Evolutionary conservation across 2,329 filamentous ascomycete species (phyloP).

Genomic region (Bipolaris zeicola): DNA sequence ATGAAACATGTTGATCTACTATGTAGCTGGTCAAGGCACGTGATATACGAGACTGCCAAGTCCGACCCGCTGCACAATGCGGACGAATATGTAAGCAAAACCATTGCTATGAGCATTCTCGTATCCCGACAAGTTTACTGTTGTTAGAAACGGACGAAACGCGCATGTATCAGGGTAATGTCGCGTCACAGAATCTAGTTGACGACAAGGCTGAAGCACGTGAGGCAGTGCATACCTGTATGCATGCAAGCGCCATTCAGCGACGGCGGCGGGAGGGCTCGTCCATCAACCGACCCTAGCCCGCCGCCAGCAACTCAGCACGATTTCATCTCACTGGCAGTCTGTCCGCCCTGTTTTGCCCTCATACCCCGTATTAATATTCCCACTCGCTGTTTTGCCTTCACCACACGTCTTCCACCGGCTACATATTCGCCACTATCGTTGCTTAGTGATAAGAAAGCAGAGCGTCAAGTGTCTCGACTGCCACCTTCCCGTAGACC

Average conservation of each 20-base stretch:
- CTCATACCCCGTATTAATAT: slow-evolving; percentile 14
- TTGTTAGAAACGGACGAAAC: background rate
- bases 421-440: background rate
- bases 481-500: slow-evolving; percentile 2
- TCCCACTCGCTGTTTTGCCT: slow-evolving; percentile 6
- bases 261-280: slow-evolving; percentile 5
- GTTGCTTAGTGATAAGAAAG: background rate
- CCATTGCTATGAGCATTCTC: no score
- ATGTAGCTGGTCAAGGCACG: background rate
- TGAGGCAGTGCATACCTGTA: background rate
- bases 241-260: slow-evolving; percentile 10
- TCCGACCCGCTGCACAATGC: background rate
- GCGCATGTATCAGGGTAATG: background rate
- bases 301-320: slow-evolving; percentile 16
- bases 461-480: background rate
- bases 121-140: no score
- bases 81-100: background rate
- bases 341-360: slow-evolving; percentile 9
- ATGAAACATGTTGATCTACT: background rate
- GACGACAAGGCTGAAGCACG: slow-evolving; percentile 7
- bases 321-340: slow-evolving; percentile 3
- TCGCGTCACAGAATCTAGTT: background rate
- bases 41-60: background rate
- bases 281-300: slow-evolving; percentile 7
- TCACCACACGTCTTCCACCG: background rate